phyloP scores from a whole-genome alignment of 352 stramenopile species.

The Phytophthora meadii region DNA sequence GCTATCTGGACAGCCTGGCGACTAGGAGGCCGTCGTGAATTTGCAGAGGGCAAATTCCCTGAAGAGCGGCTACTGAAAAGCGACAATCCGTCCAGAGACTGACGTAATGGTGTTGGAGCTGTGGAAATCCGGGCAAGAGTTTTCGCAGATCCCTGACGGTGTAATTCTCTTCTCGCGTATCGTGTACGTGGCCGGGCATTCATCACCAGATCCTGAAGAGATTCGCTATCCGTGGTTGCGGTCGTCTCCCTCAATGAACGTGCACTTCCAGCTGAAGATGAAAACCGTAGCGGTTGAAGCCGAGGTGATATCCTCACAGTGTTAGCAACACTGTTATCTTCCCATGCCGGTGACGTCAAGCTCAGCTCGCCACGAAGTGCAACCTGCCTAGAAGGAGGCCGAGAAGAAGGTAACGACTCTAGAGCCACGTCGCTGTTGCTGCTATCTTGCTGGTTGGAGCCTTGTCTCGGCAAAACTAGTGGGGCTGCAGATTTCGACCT shows the following conservation, averaged over 20 bases:
- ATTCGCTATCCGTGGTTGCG: conserved; percentile 15
- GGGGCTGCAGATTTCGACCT: conserved; percentile 6
- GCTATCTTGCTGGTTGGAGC: conserved; percentile 34
- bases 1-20: conserved; percentile 15
- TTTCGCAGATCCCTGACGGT: conserved; percentile 33
- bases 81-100: conserved; percentile 11
- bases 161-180: conserved; percentile 59
- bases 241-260: conserved; percentile 14
- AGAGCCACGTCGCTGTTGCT: neutral
- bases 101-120: conserved; percentile 17
- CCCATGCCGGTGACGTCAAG: conserved; percentile 24
- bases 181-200: conserved; percentile 58
- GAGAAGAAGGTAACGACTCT: conserved; percentile 2
- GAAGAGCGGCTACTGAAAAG: conserved; percentile 13
- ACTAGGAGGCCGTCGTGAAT: conserved; percentile 9
- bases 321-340: conserved; percentile 5
- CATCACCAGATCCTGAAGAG: conserved; percentile 29
- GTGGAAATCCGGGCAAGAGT: conserved; percentile 47
- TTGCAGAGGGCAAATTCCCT: conserved; percentile 2
- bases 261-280: conserved; percentile 14
- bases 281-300: conserved; percentile 18
- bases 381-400: conserved; percentile 39
- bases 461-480: conserved; percentile 11
- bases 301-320: conserved; percentile 13
- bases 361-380: conserved; percentile 46